Conservation (phyloP, 768 basidiomycete genomes). For the Hypholoma fasciculare region DNA sequence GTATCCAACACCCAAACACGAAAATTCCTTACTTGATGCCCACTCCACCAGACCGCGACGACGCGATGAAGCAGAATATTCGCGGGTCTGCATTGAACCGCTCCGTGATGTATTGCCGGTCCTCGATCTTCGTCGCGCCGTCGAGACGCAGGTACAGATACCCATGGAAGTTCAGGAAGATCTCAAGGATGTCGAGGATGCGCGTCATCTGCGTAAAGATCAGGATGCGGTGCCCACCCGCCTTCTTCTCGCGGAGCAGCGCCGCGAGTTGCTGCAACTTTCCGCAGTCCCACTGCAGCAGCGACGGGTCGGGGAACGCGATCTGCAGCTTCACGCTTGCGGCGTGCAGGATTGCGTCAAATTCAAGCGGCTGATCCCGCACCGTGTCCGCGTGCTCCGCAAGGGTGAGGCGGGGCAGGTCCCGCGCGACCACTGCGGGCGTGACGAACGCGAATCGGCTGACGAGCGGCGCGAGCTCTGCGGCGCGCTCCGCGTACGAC, state of each 20-base stretch:
- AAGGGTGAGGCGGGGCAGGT: slow-evolving; percentile 67
- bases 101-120: slow-evolving; percentile 89
- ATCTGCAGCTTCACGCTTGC: slow-evolving; percentile 85
- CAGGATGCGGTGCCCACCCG: slow-evolving; percentile 84
- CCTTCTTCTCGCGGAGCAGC: slow-evolving; percentile 81
- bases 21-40: slow-evolving; percentile 81
- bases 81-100: slow-evolving; percentile 78
- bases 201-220: slow-evolving; percentile 98
- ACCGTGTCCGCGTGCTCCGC: slow-evolving; percentile 34
- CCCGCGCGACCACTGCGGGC: slow-evolving; percentile 72
- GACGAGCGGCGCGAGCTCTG: slow-evolving; percentile 51
- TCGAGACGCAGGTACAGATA: slow-evolving; percentile 94
- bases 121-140: slow-evolving; percentile 94
- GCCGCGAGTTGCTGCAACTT: slow-evolving; percentile 86
- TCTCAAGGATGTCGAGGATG: slow-evolving; percentile 91
- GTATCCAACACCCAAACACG: slow-evolving; percentile 6
- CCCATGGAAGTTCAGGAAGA: slow-evolving; percentile 90
- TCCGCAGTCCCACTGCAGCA: slow-evolving; percentile 95
- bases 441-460: slow-evolving; percentile 81
- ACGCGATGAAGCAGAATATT: slow-evolving; percentile 87
- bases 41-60: slow-evolving; percentile 79
- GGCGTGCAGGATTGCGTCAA: slow-evolving; percentile 72
- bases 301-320: slow-evolving; percentile 87
- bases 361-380: slow-evolving; percentile 37
- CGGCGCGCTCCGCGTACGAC: slow-evolving; percentile 62